Evolutionary conservation across 2,329 filamentous ascomycete genomes (phyloP).

Genomic region (Pezicula carpinea): DNA sequence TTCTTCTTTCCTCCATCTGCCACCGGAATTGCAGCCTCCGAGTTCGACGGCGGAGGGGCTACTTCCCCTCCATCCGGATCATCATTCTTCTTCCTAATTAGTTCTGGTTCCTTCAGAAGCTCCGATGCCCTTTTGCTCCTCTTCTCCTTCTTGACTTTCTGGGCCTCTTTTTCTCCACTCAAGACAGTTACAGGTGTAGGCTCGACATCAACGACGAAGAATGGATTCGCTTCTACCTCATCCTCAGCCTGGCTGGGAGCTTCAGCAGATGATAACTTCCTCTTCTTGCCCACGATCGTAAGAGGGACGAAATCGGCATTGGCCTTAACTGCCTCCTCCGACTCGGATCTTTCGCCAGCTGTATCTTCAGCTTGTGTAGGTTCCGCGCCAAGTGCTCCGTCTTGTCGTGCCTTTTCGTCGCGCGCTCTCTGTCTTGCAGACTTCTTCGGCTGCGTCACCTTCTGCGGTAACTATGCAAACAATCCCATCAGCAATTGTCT

Average conservation of each 20-base stretch:
- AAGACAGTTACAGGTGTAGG: constrained; percentile 15
- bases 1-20: no score
- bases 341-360: background rate
- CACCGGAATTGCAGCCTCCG: no score
- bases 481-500: no score
- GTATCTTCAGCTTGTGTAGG: background rate
- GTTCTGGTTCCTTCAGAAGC: no score
- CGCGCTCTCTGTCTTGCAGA: background rate
- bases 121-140: constrained; percentile 4
- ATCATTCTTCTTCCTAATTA: no score
- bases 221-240: constrained; percentile 2
- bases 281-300: no score
- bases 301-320: constrained; percentile 5
- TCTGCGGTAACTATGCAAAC: no score
- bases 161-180: background rate
- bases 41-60: no score
- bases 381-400: background rate
- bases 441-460: no score
- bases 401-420: constrained; percentile 3
- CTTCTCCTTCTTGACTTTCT: constrained; percentile 6
- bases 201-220: constrained; percentile 21
- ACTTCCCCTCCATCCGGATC: no score
- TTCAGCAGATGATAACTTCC: no score
- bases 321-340: constrained; percentile 6
- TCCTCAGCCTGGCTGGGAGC: no score